These are phyloP conservation scores for Astragalus glycyphyllos DNA, from an alignment of 306 rosid genomes.

Conservation along the genomic window DNA sequence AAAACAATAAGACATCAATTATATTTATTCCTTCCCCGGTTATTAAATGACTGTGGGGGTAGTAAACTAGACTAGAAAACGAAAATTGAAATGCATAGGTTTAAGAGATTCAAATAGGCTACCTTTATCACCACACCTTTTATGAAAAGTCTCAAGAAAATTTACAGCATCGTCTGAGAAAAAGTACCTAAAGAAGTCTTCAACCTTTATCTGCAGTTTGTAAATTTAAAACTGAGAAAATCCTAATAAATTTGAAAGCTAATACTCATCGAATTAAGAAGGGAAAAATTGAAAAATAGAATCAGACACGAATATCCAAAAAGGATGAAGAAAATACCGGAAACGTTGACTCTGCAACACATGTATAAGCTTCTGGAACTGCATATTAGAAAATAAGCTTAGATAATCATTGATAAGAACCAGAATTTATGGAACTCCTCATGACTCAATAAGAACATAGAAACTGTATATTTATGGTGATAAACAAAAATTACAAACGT, in stretches of 20 bases:
- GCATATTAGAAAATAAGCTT: slow-evolving; percentile 55
- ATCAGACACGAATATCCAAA: slow-evolving; percentile 29
- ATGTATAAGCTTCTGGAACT: slow-evolving; percentile 75
- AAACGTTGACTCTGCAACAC: slow-evolving; percentile 84
- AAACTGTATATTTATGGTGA: no score
- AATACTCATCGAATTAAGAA: slow-evolving; percentile 18
- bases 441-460: no score
- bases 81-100: slow-evolving; percentile 20
- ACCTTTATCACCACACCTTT: slow-evolving; percentile 94
- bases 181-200: slow-evolving; percentile 78
- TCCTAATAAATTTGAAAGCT: slow-evolving; percentile 19
- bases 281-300: slow-evolving; percentile 14
- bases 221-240: slow-evolving; percentile 40
- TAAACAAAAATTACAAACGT: no score
- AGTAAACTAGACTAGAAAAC: slow-evolving; percentile 27
- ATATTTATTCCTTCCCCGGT: slow-evolving; percentile 30
- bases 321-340: slow-evolving; percentile 58
- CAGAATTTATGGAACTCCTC: no score
- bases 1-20: slow-evolving; percentile 11
- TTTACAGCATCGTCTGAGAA: slow-evolving; percentile 71
- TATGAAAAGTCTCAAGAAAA: slow-evolving; percentile 71
- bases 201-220: slow-evolving; percentile 83
- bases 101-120: slow-evolving; percentile 38
- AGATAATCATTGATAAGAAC: no score
- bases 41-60: slow-evolving; percentile 23